A percentile compares a stretch with the other conserved stretches of the same genome.
Conservation (phyloP, 2,329 filamentous ascomycete species). For the Pyricularia pennisetigena region DNA sequence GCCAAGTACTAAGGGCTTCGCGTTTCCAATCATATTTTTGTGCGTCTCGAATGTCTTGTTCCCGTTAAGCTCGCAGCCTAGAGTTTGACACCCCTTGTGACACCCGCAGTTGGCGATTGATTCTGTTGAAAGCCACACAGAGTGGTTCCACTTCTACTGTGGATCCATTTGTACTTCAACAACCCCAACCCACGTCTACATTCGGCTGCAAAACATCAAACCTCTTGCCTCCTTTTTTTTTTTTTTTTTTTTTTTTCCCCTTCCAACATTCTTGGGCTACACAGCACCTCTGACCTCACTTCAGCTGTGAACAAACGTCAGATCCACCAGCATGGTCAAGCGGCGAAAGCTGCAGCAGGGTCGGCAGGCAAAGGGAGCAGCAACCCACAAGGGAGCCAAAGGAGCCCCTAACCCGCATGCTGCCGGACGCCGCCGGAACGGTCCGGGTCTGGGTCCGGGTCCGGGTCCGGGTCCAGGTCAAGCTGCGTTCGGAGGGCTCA, state of each 20-base stretch:
- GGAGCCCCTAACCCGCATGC: neutral
- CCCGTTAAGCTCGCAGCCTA: neutral
- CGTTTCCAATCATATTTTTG: neutral
- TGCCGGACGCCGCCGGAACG: neutral
- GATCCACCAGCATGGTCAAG: neutral
- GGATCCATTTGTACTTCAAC: neutral
- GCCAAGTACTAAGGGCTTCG: too few relatives aligned
- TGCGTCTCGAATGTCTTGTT: neutral
- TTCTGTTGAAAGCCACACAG: neutral
- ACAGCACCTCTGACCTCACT: neutral
- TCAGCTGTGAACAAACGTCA: neutral
- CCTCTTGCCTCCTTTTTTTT: neutral
- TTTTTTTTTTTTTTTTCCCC: too few relatives aligned
- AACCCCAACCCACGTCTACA: neutral
- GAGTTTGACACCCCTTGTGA: neutral
- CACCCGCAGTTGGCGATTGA: neutral
- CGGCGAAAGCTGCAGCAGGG: slow-evolving; percentile 1
- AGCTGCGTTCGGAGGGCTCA: neutral
- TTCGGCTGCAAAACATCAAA: neutral
- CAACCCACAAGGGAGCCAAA: neutral
- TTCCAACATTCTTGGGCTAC: neutral
- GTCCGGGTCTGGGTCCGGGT: neutral
- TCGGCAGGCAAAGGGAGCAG: neutral
- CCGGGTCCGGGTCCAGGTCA: neutral
- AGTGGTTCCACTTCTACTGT: neutral